Base-by-base conservation (phyloP, 2,329 filamentous ascomycete species). In the Epicoccum nigrum region DNA sequence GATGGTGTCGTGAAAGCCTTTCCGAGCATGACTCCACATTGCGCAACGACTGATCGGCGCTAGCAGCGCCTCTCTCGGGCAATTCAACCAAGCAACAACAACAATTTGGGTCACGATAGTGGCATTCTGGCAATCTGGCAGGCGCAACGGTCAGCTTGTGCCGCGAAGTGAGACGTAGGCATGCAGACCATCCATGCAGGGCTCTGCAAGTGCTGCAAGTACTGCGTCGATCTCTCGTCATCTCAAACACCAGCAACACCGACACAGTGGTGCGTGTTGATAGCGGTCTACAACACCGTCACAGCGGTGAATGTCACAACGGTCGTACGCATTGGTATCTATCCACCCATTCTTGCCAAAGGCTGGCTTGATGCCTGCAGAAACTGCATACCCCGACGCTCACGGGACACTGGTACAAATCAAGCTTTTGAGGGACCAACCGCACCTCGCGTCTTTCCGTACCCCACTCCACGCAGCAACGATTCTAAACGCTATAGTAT, bases 321-420 rank as follows among this genome's bases (percentile, higher is more conserved):
- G 27, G 19, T 16, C 15, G 20, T 45, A 27, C 35, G 19, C 15
- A 17, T 39, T 21, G 27, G 44, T 15, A 20, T 8, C n/a, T 20
- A 13, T 44, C 30, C 20, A 28, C 49, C 13, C 33, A 25, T 25
- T 9, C 23, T 25, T 25, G 6, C 6, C 23, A 6, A 33, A 23
- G 45, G 9, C 51, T 32, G 23, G 51, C 51, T 48, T 48, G 30
- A 48, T 54, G 51, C 51, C 35, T 44, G 51, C n/a, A 45, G 28
- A 12, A 35, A 40, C 39, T 40, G 44, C 45, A 54, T 54, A 34
- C 30, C 45, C 45, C 39, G 45, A 54, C 51, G 31, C 32, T 30
- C 31, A 45, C 45, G 45, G 44, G 39, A 53, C 50, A 32, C 28
- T 32, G 33, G 45, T 49, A 45, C 44, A 17, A 34, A 19, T 37